Evolutionary conservation across 768 basidiomycete species (phyloP).

Genomic region (Phallus indusiatus): DNA sequence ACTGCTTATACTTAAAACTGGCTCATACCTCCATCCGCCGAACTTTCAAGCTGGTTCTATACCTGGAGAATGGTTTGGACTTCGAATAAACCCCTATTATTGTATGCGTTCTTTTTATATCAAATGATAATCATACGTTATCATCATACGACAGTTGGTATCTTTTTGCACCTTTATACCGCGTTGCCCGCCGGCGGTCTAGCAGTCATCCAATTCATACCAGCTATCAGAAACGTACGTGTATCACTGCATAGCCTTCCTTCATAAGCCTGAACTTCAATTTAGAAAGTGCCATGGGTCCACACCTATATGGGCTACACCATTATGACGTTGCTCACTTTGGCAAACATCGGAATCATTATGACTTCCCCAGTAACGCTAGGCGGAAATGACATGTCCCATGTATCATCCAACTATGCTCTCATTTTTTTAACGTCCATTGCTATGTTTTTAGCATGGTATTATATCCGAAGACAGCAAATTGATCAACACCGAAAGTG

Average conservation of each 20-base stretch:
- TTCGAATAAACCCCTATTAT: not conserved
- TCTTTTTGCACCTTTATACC: constrained; percentile 2
- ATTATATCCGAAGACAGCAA: constrained; percentile 5
- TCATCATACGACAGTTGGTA: not conserved
- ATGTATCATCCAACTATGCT: not conserved
- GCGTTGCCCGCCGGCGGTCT: constrained; percentile 1
- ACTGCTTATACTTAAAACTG: not conserved
- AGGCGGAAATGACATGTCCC: constrained; percentile 1
- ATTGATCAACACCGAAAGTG: constrained; percentile 8
- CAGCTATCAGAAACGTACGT: constrained; percentile 4
- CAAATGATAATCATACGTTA: not conserved
- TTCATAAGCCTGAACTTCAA: not conserved
- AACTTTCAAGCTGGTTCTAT: not conserved
- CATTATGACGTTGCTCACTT: not conserved
- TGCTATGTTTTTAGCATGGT: constrained; percentile 6
- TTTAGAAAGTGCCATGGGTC: not conserved
- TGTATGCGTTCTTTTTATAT: not conserved
- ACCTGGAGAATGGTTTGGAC: constrained; percentile 8
- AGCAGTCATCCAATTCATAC: constrained; percentile 5
- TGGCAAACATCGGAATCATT: not conserved
- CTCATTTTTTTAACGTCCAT: not conserved
- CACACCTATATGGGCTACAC: constrained; percentile 2
- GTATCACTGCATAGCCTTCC: not conserved
- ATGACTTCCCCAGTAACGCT: not conserved
- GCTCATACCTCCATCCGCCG: constrained; percentile 1